These are phyloP conservation scores for Colletotrichum nymphaeae DNA, from an alignment of 2,329 filamentous ascomycete species.

Conservation along the genomic window DNA sequence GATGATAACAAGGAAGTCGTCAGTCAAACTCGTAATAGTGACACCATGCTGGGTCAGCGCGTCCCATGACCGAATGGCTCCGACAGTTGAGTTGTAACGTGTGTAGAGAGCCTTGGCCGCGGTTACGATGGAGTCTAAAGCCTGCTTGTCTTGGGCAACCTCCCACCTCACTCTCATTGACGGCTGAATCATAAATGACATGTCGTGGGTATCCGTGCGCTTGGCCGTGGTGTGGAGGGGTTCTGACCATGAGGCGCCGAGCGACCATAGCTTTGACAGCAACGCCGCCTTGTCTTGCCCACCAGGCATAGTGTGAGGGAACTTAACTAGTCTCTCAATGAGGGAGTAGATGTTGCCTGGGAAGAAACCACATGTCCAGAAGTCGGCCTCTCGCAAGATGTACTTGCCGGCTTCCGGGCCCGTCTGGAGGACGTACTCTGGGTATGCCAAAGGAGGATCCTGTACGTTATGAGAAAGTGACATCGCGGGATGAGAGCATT, in stretches of 20 bases:
- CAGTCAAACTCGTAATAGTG: conserved; percentile 43
- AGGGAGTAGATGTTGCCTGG: conserved; percentile 49
- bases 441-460: conserved; percentile 36
- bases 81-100: conserved; percentile 54
- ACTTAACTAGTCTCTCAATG: conserved; percentile 46
- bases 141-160: conserved; percentile 50
- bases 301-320: conserved; percentile 40
- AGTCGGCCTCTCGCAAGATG: conserved; percentile 32
- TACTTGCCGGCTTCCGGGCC: conserved; percentile 36
- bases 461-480: neutral
- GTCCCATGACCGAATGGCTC: conserved; percentile 63
- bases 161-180: conserved; percentile 61
- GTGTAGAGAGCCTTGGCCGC: conserved; percentile 57
- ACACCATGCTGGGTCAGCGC: conserved; percentile 44
- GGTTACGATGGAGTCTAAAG: conserved; percentile 52
- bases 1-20: conserved; percentile 55
- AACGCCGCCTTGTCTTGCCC: conserved; percentile 29
- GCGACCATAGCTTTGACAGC: conserved; percentile 39
- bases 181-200: conserved; percentile 65
- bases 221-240: conserved; percentile 48
- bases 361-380: conserved; percentile 54
- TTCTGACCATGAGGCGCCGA: conserved; percentile 47
- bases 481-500: neutral
- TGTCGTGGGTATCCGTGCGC: conserved; percentile 63
- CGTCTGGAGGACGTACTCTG: conserved; percentile 38